Evolutionary conservation across 805 yeast species (phyloP).

Genomic region (Wickerhamiella qilinensis): DNA sequence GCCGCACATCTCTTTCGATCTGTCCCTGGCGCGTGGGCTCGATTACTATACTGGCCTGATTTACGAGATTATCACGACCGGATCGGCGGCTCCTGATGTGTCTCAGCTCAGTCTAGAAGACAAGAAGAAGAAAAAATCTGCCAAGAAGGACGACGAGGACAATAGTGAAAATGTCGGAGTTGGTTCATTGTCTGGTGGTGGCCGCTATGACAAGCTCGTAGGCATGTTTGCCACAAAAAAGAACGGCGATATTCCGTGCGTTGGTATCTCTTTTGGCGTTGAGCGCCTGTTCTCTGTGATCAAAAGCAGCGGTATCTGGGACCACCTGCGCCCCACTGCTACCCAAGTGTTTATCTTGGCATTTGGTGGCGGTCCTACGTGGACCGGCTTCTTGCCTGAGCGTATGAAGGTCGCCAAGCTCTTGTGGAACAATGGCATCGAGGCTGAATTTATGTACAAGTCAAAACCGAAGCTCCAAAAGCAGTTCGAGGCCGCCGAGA

Average conservation of each 20-base stretch:
- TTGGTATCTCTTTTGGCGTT: conserved; percentile 93
- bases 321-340: conserved; percentile 59
- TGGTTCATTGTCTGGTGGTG: conserved; percentile 98
- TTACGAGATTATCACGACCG: conserved; percentile 89
- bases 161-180: conserved; percentile 96
- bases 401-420: conserved; percentile 74
- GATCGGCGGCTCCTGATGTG: conserved; percentile 86
- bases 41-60: conserved; percentile 96
- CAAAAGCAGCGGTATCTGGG: conserved; percentile 54
- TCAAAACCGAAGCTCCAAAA: conserved; percentile 87
- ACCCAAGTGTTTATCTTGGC: conserved; percentile 96
- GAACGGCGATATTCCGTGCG: conserved; percentile 76
- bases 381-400: conserved; percentile 85
- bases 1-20: conserved; percentile 54
- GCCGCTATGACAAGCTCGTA: conserved; percentile 90
- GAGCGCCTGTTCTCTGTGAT: conserved; percentile 86
- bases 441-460: conserved; percentile 82
- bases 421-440: conserved; percentile 80
- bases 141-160: conserved; percentile 55
- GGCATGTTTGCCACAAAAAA: conserved; percentile 90
- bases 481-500: conserved; percentile 96
- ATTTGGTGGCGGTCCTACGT: conserved; percentile 93
- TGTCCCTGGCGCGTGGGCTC: conserved; percentile 91
- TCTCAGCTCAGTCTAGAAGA: conserved; percentile 28
- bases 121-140: conserved; percentile 20